A percentile compares a stretch with the other conserved stretches of the same genome.
phyloP scores from a whole-genome alignment of 768 basidiomycete species.

The Mycena rebaudengoi region DNA sequence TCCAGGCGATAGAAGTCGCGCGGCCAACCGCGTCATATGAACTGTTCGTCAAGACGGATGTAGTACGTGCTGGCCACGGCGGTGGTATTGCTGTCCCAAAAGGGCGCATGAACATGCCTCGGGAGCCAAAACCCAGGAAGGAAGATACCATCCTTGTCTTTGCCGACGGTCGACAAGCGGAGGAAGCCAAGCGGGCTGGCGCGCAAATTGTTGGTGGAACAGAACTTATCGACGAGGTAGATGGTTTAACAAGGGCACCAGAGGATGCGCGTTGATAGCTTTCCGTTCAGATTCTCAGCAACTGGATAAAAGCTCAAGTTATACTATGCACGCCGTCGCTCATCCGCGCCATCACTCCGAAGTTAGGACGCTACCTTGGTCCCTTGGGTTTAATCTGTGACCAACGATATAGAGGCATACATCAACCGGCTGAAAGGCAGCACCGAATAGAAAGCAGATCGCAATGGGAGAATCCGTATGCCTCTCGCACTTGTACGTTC shows the following conservation, averaged over 20 bases:
- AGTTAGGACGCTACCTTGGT: conserved; percentile 80
- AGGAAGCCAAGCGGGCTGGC: conserved; percentile 86
- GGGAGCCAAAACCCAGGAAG: conserved; percentile 75
- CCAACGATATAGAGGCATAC: conserved; percentile 85
- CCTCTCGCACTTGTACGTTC: conserved; percentile 82
- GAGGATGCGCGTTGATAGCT: conserved; percentile 3
- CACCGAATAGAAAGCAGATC: conserved; percentile 94
- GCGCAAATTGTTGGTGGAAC: conserved; percentile 91
- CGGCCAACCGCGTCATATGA: conserved; percentile 82
- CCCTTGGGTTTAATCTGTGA: conserved; percentile 95
- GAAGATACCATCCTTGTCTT: conserved; percentile 91
- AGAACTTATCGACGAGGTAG: conserved; percentile 87
- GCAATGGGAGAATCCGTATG: conserved; percentile 82
- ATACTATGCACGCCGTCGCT: conserved; percentile 86
- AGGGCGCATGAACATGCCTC: conserved; percentile 87
- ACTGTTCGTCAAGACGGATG: conserved; percentile 80
- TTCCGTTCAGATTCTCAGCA: conserved; percentile 68
- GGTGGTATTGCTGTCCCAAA: conserved; percentile 87
- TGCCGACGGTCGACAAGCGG: conserved; percentile 84
- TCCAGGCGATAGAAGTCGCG: conserved; percentile 84
- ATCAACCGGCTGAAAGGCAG: conserved; percentile 82
- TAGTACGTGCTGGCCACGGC: too few species aligned
- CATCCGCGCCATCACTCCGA: conserved; percentile 79
- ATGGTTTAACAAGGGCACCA: conserved; percentile 38
- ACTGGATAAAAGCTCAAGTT: conserved; percentile 80